Base-by-base conservation (phyloP, 495 filamentous ascomycete genomes). In the Lophium mytilinum region DNA sequence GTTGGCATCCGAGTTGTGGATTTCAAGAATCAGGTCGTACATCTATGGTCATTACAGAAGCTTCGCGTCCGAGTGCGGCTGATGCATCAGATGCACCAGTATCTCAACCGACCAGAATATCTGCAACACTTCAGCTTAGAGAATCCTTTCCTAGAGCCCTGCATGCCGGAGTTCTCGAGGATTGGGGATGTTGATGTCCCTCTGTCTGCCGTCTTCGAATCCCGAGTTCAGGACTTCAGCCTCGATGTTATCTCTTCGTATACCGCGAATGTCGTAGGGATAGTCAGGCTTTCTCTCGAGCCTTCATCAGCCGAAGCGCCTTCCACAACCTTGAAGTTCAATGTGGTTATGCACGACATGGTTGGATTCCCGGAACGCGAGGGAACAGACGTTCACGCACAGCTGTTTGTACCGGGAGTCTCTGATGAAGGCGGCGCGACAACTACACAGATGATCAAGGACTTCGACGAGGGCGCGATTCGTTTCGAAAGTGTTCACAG, bases 331-430 rank as follows among this genome's bases (percentile, higher is more conserved):
- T 74, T 99, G 53, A 97, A 97, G 68, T 99, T 97, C 73, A 99
- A 97, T 63, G 90, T 97, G 21, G 91, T 96, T 49, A 95, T 99
- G 90, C 90, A 93, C 66, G 89, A 97, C 64, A 85, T 99, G 83
- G 72, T 92, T 42, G 93, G 93, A 5, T 97, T 99, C 64, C 88
- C 93, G 0, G 93, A 99, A 72, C 84, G 91, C 59, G 93, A 99
- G 73, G 93, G 93, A 4, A 93, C 89, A 9, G 84, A 95, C 60
- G 90, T 97, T 51, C 93, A 99, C 72, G 91, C 91, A 1, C 94
- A 96, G 72, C 80, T 99, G 21, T 96, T 95, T 66, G 83, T 99
- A 50, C 90, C 93, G 14, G 89, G 91, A 33, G 83, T 95, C 45
- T 93, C 88, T 12, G 92, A 96, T 53, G 89, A 95, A 69, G 87